phyloP scores from a whole-genome alignment of 768 basidiomycete species.

The Leccinum subtestaceum region DNA sequence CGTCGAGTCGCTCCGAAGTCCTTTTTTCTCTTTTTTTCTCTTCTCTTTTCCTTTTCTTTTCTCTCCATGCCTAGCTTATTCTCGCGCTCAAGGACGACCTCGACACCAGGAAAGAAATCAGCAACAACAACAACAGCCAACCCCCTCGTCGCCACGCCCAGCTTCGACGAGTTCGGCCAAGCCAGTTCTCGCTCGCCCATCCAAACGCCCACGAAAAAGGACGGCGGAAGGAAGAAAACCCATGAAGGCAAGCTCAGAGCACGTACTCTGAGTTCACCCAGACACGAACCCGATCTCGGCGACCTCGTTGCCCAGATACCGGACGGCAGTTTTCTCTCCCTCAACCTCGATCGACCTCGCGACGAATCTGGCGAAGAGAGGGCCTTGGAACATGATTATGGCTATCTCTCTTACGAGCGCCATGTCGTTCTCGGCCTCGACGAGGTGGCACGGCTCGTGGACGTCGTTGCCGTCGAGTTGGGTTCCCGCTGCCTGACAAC shows the following conservation, averaged over 20 bases:
- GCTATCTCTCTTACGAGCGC: slow-evolving; percentile 69
- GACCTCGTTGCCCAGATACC: slow-evolving; percentile 40
- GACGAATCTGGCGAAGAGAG: slow-evolving; percentile 38
- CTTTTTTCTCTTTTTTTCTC: slow-evolving; percentile 6
- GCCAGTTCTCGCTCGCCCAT: slow-evolving; percentile 33
- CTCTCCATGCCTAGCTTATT: slow-evolving; percentile 70
- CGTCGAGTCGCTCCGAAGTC: slow-evolving; percentile 3
- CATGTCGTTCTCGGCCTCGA: slow-evolving; percentile 77
- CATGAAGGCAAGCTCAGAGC: slow-evolving; percentile 34
- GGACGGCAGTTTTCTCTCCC: slow-evolving; percentile 53
- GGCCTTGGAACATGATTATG: slow-evolving; percentile 52
- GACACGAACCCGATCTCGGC: slow-evolving; percentile 32
- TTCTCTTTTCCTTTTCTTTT: not conserved
- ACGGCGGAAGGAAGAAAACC: slow-evolving; percentile 47
- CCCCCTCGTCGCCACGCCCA: slow-evolving; percentile 12
- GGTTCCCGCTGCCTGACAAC: slow-evolving; percentile 74
- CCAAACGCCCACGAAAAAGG: slow-evolving; percentile 41
- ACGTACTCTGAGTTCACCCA: slow-evolving; percentile 42
- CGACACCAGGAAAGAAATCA: slow-evolving; percentile 48
- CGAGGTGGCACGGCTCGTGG: slow-evolving; percentile 69
- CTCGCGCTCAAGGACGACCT: slow-evolving; percentile 64
- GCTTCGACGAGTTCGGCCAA: slow-evolving; percentile 66
- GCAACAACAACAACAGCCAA: not conserved
- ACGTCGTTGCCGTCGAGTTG: slow-evolving; percentile 67
- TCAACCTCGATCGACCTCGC: slow-evolving; percentile 49